Evolutionary conservation across 768 basidiomycete genomes (phyloP), one percentile per base, ranked within the genome.

Genomic region (Butyriboletus loyo): DNA sequence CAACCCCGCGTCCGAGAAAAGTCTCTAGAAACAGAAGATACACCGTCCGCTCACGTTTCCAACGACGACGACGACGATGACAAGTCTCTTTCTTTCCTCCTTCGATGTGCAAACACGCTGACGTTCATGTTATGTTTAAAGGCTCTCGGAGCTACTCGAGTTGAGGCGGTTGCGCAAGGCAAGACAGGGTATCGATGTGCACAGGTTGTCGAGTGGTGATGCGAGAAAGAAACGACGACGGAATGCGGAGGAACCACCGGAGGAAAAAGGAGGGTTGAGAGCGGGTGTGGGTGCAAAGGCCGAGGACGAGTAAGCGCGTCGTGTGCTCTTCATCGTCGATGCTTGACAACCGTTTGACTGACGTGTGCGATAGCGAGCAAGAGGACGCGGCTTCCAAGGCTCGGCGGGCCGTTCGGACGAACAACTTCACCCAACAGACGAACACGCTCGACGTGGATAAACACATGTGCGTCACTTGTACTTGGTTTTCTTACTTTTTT

Each of bases 371-470:
- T 10, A 86, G 83, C 1, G 84, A 87, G 35, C 76, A 80, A 54
- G 81, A 81, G 37, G 85, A 85, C 40, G 80, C 83, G 28, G 83
- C 85, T 48, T 82, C 86, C 3, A 86, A 82, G 52, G 85, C 89
- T 10, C 77, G 90, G 53, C 77, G 84, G 46, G 81, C 86, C 6
- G 86, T 95, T 2, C 77, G 92, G 36, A 75, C 83, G 21, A 96
- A 91, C 71, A 97, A 97, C 72, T 98, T 99, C 66, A 99, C 97
- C 0, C 92, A 95, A 57, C 96, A 98, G 72, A 99, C 96, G 5
- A 96, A 97, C 66, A 83, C 85, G 1, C 78, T 98, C 21, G 96
- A 98, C 66, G 94, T 97, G 24, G 96, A 99, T 74, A 98, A 98
- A 66, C 97, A 98, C 64, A 98, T 98, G 96, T 94, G 52, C 46